Conservation (phyloP, 345 rosid genomes). For the Clausena lansium region DNA sequence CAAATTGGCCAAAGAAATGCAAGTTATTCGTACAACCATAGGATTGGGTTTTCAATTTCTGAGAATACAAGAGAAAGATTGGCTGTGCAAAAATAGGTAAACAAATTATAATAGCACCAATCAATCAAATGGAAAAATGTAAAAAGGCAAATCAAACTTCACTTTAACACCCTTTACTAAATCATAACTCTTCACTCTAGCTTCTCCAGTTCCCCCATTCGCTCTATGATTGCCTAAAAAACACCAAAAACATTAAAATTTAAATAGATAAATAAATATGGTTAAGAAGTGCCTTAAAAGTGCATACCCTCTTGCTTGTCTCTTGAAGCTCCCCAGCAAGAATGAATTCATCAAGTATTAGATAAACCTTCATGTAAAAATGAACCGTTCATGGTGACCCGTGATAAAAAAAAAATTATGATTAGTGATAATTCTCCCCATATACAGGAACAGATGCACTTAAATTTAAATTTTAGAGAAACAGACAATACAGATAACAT, state of each 20-base stretch:
- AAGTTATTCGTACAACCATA: background rate
- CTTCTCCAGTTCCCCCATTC: constrained; percentile 94
- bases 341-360: constrained; percentile 97
- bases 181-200: constrained; percentile 46
- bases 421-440: background rate
- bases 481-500: background rate
- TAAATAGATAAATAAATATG: background rate
- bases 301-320: constrained; percentile 90
- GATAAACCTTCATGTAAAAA: constrained; percentile 56
- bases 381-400: background rate
- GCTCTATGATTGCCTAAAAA: constrained; percentile 89
- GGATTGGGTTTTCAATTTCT: constrained; percentile 5
- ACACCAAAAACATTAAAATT: background rate
- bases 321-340: constrained; percentile 99
- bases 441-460: background rate
- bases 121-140: background rate
- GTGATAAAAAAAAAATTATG: background rate
- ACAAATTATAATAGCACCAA: constrained; percentile 9
- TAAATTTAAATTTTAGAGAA: background rate
- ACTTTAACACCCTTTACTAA: constrained; percentile 1
- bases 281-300: background rate
- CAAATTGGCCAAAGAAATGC: background rate
- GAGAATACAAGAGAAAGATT: constrained; percentile 11
- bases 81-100: constrained; percentile 18
- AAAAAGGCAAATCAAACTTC: constrained; percentile 12